Base-by-base conservation (phyloP, 768 basidiomycete species). In the Psilocybe subaeruginosa region DNA sequence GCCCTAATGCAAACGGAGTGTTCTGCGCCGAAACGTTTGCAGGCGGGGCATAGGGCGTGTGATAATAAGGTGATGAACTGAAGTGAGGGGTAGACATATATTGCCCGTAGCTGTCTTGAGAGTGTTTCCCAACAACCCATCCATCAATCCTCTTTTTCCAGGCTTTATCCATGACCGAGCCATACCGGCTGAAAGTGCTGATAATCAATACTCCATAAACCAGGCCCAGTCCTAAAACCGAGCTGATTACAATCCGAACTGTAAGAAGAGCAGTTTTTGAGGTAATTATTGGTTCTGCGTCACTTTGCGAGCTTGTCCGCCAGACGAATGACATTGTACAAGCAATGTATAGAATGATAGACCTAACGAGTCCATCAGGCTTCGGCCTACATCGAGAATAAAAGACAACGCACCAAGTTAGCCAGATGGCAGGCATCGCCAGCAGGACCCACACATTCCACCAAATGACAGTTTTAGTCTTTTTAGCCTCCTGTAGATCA, bases 391-490 rank as follows among this genome's bases (percentile, higher is more conserved):
- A 45, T 35, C 1, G 41, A 27, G 9, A 14, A 31, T 59, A 49
- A 37, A 14, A 2, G 23, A 56, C 8, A 31, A 49, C 72, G 16
- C 54, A 82, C 86, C 86, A 89, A 3, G 83, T 77, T 49, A 88
- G 80, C 85, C 86, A 89, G 16, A 85, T 65, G 0, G 79, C 82
- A 0, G 87, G 87, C 77, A 85, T 80, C 0, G 86, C 83, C 29
- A 89, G 74, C 16, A 89, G 63, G 0, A 88, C 82, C 86, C 87
- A 87, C 12, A 87, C 82, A 60, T 89, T 89, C 87, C 87, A 77
- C 54, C 70, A 72, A 33, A 72, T 66, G 1, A 54, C 55, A 0
- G 70, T 68, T 12, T 55, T 64, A 2, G 62, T 58, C 37, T 68
- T 70, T 39, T 82, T 79, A 2, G 85, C 82, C 67, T 89, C 87